A percentile compares a stretch with the other conserved stretches of the same genome.
Evolutionary conservation across 371 early-diverging fungal genomes (phyloP).

Genomic region (Phascolomyces articulosus): DNA sequence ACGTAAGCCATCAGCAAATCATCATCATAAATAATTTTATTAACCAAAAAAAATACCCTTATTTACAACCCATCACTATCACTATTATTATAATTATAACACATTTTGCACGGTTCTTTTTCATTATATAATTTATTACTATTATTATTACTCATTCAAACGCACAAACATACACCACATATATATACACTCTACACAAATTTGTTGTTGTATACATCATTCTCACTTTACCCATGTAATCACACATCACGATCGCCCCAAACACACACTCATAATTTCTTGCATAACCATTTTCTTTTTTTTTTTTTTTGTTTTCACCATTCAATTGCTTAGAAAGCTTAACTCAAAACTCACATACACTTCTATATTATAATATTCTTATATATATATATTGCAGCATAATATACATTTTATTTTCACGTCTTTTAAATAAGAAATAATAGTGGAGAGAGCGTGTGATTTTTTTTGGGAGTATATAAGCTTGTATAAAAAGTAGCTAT

Average conservation of each 20-base stretch:
- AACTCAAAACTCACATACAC: not conserved
- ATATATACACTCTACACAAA: not conserved
- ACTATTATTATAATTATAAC: not conserved
- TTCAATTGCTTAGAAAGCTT: no score
- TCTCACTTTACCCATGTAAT: not conserved
- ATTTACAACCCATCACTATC: not conserved
- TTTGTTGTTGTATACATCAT: constrained; percentile 8
- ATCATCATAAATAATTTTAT: no score
- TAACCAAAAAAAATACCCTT: constrained; percentile 6
- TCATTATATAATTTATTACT: not conserved
- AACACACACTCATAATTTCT: not conserved
- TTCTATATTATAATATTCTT: not conserved
- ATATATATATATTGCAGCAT: not conserved
- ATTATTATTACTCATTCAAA: not conserved
- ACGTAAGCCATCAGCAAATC: not conserved
- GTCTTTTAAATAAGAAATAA: not conserved
- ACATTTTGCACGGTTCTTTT: not conserved
- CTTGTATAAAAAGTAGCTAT: not conserved
- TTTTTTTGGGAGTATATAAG: no score
- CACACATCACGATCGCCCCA: no score
- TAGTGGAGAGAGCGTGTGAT: no score
- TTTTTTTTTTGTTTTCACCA: no score
- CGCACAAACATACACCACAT: not conserved
- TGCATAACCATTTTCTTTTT: not conserved
- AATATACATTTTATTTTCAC: not conserved